phyloP scores from a whole-genome alignment of 148 eudicot species.

The Tetragonia tetragonoides region DNA sequence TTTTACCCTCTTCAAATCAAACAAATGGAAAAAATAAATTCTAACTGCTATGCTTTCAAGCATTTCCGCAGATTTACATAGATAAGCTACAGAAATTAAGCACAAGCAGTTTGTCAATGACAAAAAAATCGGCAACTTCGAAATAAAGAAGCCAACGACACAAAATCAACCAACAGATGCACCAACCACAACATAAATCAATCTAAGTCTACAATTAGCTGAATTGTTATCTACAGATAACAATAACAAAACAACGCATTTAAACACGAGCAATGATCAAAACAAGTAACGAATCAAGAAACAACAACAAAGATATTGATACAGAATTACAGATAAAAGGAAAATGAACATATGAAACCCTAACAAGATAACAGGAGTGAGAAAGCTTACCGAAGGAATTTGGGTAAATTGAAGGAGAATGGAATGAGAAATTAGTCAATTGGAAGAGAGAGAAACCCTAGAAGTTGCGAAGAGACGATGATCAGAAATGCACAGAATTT shows the following conservation, averaged over 20 bases:
- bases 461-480: not conserved
- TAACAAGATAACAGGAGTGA: not conserved
- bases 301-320: not conserved
- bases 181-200: not conserved
- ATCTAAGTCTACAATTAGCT: not conserved
- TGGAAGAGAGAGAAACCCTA: slow-evolving; percentile 6
- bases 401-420: not conserved
- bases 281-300: not conserved
- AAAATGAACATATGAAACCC: not conserved
- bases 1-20: not conserved
- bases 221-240: not conserved
- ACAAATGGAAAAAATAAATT: not conserved
- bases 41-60: not conserved
- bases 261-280: not conserved
- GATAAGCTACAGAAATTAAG: not conserved
- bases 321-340: not conserved
- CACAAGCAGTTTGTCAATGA: not conserved
- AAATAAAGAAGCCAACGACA: not conserved
- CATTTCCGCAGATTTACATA: not conserved
- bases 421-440: not conserved
- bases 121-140: not conserved
- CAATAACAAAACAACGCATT: not conserved
- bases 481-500: not conserved
- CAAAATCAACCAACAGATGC: not conserved
- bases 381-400: slow-evolving; percentile 5